phyloP scores from a whole-genome alignment of 305 asterid genomes.

The Fraxinus sp. region DNA sequence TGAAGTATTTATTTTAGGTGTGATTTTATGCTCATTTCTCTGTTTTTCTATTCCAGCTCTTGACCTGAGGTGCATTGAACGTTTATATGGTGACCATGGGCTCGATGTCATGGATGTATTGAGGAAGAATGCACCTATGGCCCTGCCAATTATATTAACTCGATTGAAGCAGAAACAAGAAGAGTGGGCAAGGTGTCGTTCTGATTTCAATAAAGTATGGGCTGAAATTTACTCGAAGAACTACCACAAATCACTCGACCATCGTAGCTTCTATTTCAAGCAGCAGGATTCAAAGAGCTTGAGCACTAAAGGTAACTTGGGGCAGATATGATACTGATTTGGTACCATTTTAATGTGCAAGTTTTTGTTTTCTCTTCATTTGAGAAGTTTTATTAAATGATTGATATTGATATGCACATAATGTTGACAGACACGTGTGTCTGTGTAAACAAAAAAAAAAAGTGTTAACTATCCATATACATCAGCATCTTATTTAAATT shows the following conservation, averaged over 20 bases:
- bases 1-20: slow-evolving; percentile 25
- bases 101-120: slow-evolving; percentile 96
- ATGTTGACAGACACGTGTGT: slow-evolving; percentile 7
- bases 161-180: slow-evolving; percentile 97
- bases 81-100: slow-evolving; percentile 98
- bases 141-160: slow-evolving; percentile 88
- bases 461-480: slow-evolving; percentile 6
- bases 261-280: slow-evolving; percentile 95
- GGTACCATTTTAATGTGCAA: slow-evolving; percentile 22
- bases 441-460: slow-evolving; percentile 12
- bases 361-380: slow-evolving; percentile 24
- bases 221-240: slow-evolving; percentile 91
- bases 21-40: slow-evolving; percentile 30
- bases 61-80: slow-evolving; percentile 92
- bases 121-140: slow-evolving; percentile 80
- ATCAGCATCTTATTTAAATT: slow-evolving; percentile 20
- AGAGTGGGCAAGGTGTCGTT: slow-evolving; percentile 95
- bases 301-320: slow-evolving; percentile 84
- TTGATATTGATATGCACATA: slow-evolving; percentile 13
- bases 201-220: slow-evolving; percentile 97
- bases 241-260: slow-evolving; percentile 98
- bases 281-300: slow-evolving; percentile 97
- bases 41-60: slow-evolving; percentile 55
- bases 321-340: slow-evolving; percentile 26
- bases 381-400: slow-evolving; percentile 12